Evolutionary conservation across 805 yeast species (phyloP).

Genomic region (Scheffersomyces ergatensis): DNA sequence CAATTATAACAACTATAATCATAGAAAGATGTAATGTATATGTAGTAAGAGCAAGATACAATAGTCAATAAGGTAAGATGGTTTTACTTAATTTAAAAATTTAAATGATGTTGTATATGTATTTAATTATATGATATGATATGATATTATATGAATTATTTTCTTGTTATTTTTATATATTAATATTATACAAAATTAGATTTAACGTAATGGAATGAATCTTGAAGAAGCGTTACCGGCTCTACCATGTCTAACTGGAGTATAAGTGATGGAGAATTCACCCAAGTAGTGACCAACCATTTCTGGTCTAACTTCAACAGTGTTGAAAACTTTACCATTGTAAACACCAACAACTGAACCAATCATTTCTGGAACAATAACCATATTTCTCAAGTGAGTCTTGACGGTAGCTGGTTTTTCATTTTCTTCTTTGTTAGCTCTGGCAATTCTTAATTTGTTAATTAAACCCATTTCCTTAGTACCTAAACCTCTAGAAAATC

Average conservation of each 20-base stretch:
- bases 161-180: no score
- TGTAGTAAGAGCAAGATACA: no score
- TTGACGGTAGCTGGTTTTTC: slow-evolving; percentile 98
- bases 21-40: no score
- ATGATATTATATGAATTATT: no score
- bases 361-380: slow-evolving; percentile 99
- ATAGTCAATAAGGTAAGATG: no score
- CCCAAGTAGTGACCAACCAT: slow-evolving; percentile 99
- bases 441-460: slow-evolving; percentile 97
- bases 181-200: neutral
- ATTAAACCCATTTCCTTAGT: slow-evolving; percentile 93
- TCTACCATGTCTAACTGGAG: slow-evolving; percentile 99
- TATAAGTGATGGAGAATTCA: slow-evolving; percentile 99
- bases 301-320: slow-evolving; percentile 98
- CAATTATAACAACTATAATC: no score
- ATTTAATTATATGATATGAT: no score
- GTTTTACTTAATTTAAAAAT: no score
- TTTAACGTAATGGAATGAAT: slow-evolving; percentile 66
- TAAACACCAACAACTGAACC: slow-evolving; percentile 98
- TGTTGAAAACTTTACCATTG: slow-evolving; percentile 99
- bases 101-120: no score
- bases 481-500: slow-evolving; percentile 97
- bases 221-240: slow-evolving; percentile 82
- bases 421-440: slow-evolving; percentile 81
- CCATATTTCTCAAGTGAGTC: slow-evolving; percentile 99